Conservation (phyloP, 2,329 filamentous ascomycete species). For the Ceratocystis alfenasii region DNA sequence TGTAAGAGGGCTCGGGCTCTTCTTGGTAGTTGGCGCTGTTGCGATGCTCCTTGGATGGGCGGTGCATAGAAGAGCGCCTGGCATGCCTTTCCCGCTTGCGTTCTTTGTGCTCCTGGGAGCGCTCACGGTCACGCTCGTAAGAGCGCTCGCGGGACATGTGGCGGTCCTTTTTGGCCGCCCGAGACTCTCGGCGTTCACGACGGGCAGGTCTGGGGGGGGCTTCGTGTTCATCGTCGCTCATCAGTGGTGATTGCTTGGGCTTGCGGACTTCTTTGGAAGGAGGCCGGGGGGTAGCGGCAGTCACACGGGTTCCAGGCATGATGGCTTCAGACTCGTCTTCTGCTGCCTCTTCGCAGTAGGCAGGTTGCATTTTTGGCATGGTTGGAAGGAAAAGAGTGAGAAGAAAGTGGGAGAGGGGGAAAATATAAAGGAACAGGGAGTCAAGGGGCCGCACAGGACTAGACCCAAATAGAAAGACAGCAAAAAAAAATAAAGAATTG, state of each 20-base stretch:
- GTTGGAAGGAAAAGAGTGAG: neutral
- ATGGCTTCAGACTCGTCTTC: constrained; percentile 22
- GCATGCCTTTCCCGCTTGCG: constrained; percentile 18
- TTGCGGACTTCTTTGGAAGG: constrained; percentile 15
- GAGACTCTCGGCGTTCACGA: constrained; percentile 11
- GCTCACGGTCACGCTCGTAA: constrained; percentile 19
- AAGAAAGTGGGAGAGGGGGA: neutral
- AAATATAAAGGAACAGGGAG: neutral
- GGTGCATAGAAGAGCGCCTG: constrained; percentile 16
- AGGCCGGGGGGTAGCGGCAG: constrained; percentile 21
- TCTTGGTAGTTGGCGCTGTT: constrained; percentile 19
- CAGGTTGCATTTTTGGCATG: constrained; percentile 21
- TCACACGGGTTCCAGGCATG: constrained; percentile 20
- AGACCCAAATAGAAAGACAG: constrained; percentile 13
- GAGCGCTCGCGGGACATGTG: constrained; percentile 12
- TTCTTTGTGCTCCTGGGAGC: constrained; percentile 10
- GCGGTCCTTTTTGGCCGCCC: constrained; percentile 6
- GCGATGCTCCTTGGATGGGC: constrained; percentile 14
- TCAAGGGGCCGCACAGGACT: neutral
- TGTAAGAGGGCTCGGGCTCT: constrained; percentile 14
- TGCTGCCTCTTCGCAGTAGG: constrained; percentile 22
- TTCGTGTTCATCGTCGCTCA: constrained; percentile 12
- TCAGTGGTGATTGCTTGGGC: constrained; percentile 8
- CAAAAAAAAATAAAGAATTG: constrained; percentile 17
- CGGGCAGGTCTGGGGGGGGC: neutral